A percentile compares a stretch with the other conserved stretches of the same genome.
Evolutionary conservation across 305 asterid species (phyloP).

Genomic region (Fraxinus albicans): DNA sequence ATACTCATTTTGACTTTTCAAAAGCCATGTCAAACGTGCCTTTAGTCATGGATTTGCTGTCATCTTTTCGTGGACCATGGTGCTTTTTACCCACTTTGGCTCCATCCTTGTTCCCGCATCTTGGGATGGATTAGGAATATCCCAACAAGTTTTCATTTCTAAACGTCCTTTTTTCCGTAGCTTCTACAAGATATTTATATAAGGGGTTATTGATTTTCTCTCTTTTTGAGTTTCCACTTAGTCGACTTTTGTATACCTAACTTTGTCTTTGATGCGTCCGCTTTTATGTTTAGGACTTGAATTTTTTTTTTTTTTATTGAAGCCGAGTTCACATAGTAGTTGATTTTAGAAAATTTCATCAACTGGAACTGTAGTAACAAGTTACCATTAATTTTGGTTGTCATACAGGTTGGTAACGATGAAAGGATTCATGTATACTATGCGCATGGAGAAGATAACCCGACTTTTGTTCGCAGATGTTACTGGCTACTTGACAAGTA

Average conservation of each 20-base stretch:
- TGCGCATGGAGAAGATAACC: conserved; percentile 91
- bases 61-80: not conserved
- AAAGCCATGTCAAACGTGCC: too few relatives aligned
- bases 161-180: not conserved
- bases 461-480: conserved; percentile 97
- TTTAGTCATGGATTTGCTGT: not conserved
- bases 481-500: conserved; percentile 99
- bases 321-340: conserved; percentile 10
- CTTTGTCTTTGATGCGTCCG: conserved; percentile 4
- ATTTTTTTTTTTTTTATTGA: not conserved
- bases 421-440: conserved; percentile 98
- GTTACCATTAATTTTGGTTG: conserved; percentile 26
- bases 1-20: too few relatives aligned
- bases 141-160: not conserved
- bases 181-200: not conserved
- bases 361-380: conserved; percentile 27
- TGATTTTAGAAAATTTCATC: conserved; percentile 10
- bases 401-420: conserved; percentile 81
- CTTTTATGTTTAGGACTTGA: not conserved
- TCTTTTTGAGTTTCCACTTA: not conserved
- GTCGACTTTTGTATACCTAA: not conserved
- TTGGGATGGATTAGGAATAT: not conserved
- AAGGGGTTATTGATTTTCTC: not conserved
- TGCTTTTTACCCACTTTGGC: not conserved
- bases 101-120: not conserved